These are phyloP conservation scores for Aspergillus brasiliensis DNA, from an alignment of 2,329 filamentous ascomycete genomes.

Conservation along the genomic window DNA sequence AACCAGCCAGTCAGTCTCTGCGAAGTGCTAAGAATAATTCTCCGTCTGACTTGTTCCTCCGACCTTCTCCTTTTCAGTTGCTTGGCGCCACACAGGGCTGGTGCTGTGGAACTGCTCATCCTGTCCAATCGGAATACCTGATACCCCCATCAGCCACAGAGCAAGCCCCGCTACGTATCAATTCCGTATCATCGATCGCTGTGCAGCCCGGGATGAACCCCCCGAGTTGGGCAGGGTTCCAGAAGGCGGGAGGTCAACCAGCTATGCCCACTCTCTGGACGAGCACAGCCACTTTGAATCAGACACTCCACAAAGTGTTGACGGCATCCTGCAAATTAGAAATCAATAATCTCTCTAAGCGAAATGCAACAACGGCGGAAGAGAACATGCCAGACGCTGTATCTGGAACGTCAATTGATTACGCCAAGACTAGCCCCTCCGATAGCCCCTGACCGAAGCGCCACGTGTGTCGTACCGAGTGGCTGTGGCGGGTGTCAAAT, in stretches of 20 bases:
- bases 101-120: neutral
- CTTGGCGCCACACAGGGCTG: slow-evolving; percentile 12
- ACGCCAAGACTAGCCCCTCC: slow-evolving; percentile 2
- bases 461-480: slow-evolving; percentile 18
- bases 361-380: neutral
- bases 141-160: neutral
- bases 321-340: neutral
- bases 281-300: neutral
- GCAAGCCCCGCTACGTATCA: neutral
- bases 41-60: slow-evolving; percentile 2
- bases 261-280: neutral
- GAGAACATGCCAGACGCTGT: neutral
- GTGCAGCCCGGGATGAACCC: neutral
- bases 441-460: slow-evolving; percentile 9
- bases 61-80: neutral
- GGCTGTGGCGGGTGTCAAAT: slow-evolving; percentile 12
- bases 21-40: neutral
- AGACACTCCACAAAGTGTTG: no score
- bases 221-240: neutral
- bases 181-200: neutral
- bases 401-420: neutral
- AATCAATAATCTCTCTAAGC: neutral
- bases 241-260: neutral
- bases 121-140: slow-evolving; percentile 3
- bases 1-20: neutral